Evolutionary conservation across 768 basidiomycete species (phyloP).

Genomic region (Termitomyces sp.): DNA sequence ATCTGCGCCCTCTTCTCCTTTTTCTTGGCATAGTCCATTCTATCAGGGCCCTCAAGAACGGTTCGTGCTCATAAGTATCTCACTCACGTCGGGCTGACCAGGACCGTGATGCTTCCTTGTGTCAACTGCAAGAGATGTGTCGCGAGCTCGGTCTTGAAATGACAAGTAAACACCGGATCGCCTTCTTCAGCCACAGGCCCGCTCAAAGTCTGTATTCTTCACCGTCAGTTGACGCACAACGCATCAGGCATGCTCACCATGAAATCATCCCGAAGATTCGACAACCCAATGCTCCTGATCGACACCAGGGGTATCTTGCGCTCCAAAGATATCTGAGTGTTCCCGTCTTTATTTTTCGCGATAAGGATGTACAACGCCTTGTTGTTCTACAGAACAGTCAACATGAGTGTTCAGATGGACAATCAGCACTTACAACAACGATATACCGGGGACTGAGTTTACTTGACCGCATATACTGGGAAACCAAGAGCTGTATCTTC

Average conservation of each 20-base stretch:
- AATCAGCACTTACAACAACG: slow-evolving; percentile 61
- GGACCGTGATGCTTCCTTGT: slow-evolving; percentile 65
- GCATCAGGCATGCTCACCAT: slow-evolving; percentile 45
- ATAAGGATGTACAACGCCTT: slow-evolving; percentile 83
- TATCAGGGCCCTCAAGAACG: slow-evolving; percentile 20
- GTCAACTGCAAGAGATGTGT: slow-evolving; percentile 79
- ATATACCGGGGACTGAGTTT: slow-evolving; percentile 89
- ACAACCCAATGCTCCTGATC: slow-evolving; percentile 82
- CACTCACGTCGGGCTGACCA: slow-evolving; percentile 76
- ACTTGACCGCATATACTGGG: slow-evolving; percentile 81
- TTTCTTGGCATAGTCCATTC: slow-evolving; percentile 91
- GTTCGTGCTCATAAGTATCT: not conserved
- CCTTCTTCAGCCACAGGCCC: slow-evolving; percentile 82
- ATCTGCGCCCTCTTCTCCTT: slow-evolving; percentile 91
- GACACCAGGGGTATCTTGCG: slow-evolving; percentile 87
- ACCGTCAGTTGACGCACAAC: not conserved
- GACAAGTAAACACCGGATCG: slow-evolving; percentile 85
- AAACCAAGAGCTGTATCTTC: slow-evolving; percentile 74
- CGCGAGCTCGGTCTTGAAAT: slow-evolving; percentile 94
- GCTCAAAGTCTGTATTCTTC: slow-evolving; percentile 52
- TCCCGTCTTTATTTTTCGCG: slow-evolving; percentile 56
- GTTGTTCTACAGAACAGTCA: slow-evolving; percentile 46
- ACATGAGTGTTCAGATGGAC: not conserved
- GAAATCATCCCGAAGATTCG: slow-evolving; percentile 92
- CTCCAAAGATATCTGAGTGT: slow-evolving; percentile 54